Percentiles rank a stretch among this genome's conserved stretches.
Evolutionary conservation across 1,139 yeast species (phyloP).

Genomic region (Zygoascus sp.): DNA sequence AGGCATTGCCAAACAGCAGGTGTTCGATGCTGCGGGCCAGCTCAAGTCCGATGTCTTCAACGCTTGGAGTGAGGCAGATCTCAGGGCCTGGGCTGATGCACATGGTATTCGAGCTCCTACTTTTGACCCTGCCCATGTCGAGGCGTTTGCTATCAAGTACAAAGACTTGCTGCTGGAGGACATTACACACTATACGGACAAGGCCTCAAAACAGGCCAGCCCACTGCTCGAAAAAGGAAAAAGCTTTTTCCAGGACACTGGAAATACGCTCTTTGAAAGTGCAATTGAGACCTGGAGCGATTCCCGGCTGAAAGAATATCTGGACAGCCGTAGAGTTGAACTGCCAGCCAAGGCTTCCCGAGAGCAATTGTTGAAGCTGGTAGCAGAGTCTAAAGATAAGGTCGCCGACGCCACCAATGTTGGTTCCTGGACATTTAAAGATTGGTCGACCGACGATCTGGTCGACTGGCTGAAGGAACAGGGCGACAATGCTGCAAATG

Average conservation of each 20-base stretch:
- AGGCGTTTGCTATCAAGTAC: conserved; percentile 39
- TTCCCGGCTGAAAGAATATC: conserved; percentile 44
- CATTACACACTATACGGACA: conserved; percentile 19
- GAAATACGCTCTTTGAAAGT: conserved; percentile 23
- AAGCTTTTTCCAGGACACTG: conserved; percentile 20
- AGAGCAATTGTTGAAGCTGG: conserved; percentile 46
- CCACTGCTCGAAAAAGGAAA: conserved; percentile 25
- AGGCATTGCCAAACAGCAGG: conserved; percentile 42
- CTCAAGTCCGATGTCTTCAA: conserved; percentile 45
- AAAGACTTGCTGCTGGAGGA: conserved; percentile 26
- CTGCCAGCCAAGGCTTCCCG: conserved; percentile 38
- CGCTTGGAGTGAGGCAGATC: conserved; percentile 44
- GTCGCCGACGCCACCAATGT: conserved; percentile 37
- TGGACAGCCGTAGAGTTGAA: conserved; percentile 47
- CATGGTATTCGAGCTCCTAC: conserved; percentile 36
- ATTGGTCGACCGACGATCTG: conserved; percentile 43
- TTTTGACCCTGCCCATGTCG: conserved; percentile 37
- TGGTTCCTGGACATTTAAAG: conserved; percentile 42
- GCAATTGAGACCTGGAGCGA: conserved; percentile 35
- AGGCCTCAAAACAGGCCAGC: conserved; percentile 24
- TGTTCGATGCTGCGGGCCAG: conserved; percentile 42
- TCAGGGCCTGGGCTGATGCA: conserved; percentile 45
- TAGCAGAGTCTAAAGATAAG: conserved; percentile 42
- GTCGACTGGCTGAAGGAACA: conserved; percentile 40
- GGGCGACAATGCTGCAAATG: conserved; percentile 33